Conservation (phyloP, 306 rosid species). For the Quercus variabilis region DNA sequence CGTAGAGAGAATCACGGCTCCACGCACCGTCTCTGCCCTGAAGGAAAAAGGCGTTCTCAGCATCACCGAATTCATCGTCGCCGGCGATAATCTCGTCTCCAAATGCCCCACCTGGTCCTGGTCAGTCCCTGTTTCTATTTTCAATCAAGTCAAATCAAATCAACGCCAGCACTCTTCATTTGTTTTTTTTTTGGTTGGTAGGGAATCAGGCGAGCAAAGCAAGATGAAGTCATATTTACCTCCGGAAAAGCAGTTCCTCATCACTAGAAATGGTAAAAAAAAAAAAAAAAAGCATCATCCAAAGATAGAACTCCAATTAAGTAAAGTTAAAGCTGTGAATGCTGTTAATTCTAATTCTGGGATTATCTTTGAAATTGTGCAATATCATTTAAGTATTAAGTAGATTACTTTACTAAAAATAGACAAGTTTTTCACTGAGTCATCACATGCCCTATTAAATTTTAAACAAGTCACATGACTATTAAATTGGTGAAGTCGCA, state of each 20-base stretch:
- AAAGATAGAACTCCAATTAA: no score
- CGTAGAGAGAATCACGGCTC: slow-evolving; percentile 91
- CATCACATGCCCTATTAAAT: no score
- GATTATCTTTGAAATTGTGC: no score
- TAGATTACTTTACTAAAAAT: no score
- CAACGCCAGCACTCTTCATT: not conserved
- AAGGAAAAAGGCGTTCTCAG: slow-evolving; percentile 98
- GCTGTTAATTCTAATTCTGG: no score
- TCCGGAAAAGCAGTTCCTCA: slow-evolving; percentile 74
- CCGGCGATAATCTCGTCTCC: slow-evolving; percentile 97
- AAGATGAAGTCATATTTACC: slow-evolving; percentile 92
- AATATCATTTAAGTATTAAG: no score
- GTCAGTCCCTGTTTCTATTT: slow-evolving; percentile 21
- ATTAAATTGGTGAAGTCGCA: no score
- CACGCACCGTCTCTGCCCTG: slow-evolving; percentile 93
- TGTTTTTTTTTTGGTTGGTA: not conserved
- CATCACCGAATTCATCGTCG: slow-evolving; percentile 75
- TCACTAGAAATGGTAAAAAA: slow-evolving; percentile 80
- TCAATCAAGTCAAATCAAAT: no score
- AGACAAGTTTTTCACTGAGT: no score
- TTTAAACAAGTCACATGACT: no score
- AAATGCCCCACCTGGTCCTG: slow-evolving; percentile 99
- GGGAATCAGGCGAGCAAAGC: slow-evolving; percentile 95
- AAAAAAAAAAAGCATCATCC: no score
- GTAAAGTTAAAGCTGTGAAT: no score